Evolutionary conservation across 208 protist species (phyloP).

Genomic region (Phytomonas sp.): DNA sequence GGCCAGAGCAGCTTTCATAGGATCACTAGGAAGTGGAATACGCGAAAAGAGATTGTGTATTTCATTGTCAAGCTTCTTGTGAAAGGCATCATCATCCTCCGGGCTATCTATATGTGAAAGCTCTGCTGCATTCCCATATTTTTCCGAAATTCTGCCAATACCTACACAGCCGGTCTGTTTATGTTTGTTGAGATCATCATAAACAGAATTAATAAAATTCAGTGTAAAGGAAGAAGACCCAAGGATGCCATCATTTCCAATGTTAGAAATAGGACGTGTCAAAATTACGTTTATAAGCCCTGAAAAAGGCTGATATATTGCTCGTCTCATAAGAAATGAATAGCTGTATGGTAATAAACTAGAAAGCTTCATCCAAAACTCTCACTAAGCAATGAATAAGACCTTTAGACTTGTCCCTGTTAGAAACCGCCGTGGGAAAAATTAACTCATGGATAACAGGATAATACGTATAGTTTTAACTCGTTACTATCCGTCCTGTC

Average conservation of each 20-base stretch:
- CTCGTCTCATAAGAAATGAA: background rate
- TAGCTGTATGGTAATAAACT: background rate
- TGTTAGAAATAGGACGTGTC: background rate
- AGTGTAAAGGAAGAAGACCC: background rate
- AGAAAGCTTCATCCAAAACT: background rate
- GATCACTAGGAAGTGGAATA: slow-evolving; percentile 66
- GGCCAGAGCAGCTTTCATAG: slow-evolving; percentile 71
- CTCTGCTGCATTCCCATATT: slow-evolving; percentile 38
- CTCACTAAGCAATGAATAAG: background rate
- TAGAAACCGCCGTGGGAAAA: too few relatives aligned
- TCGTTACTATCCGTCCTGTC: too few relatives aligned
- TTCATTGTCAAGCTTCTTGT: slow-evolving; percentile 28
- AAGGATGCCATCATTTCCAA: slow-evolving; percentile 4
- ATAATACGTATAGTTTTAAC: too few relatives aligned
- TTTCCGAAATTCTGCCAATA: slow-evolving; percentile 45
- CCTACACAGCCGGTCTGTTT: slow-evolving; percentile 28
- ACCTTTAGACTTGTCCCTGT: background rate
- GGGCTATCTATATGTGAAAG: slow-evolving; percentile 84
- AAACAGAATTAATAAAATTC: slow-evolving; percentile 29
- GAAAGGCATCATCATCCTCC: slow-evolving; percentile 51
- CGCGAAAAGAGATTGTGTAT: slow-evolving; percentile 65
- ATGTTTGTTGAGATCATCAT: slow-evolving; percentile 56
- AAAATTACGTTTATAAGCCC: background rate
- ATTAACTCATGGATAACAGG: too few relatives aligned
- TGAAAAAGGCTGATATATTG: background rate